These are phyloP conservation scores for Euryodendron excelsum DNA, from an alignment of 148 eudicot species.

Conservation along the genomic window DNA sequence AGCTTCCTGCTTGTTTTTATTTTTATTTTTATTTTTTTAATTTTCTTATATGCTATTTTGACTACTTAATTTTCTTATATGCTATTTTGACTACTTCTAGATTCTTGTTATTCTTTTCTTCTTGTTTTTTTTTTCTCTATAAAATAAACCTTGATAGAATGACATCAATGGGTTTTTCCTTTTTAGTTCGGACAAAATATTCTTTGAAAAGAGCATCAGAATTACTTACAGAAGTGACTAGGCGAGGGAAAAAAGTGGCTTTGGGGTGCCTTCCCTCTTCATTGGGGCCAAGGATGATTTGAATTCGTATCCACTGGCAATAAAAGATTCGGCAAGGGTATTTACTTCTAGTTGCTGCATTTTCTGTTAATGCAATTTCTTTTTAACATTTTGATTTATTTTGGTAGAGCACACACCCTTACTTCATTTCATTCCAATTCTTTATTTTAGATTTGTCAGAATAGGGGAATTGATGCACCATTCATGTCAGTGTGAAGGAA, in stretches of 20 bases:
- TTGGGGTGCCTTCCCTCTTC: slow-evolving; percentile 50
- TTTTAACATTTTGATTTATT: not conserved
- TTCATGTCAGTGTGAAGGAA: slow-evolving; percentile 51
- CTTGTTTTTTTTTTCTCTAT: not conserved
- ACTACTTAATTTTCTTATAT: not conserved
- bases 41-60: not conserved
- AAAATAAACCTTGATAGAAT: not conserved
- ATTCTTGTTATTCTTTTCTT: not conserved
- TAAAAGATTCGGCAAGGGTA: slow-evolving; percentile 47
- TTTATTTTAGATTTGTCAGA: slow-evolving; percentile 40
- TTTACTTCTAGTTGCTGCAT: slow-evolving; percentile 2
- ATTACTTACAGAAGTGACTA: slow-evolving; percentile 44
- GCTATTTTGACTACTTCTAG: not conserved
- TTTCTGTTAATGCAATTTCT: not conserved
- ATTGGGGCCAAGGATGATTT: slow-evolving; percentile 59
- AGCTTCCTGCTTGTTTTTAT: not conserved
- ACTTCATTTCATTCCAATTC: not conserved
- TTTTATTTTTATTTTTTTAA: not conserved
- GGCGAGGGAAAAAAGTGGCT: slow-evolving; percentile 61
- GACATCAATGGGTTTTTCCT: not conserved
- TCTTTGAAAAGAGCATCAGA: slow-evolving; percentile 53
- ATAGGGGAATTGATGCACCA: slow-evolving; percentile 54
- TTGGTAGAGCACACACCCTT: not conserved
- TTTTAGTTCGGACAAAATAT: slow-evolving; percentile 49
- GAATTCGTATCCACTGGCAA: slow-evolving; percentile 38